These are phyloP conservation scores for Penstemon eatonii DNA, from an alignment of 257 asterid species.

Conservation along the genomic window DNA sequence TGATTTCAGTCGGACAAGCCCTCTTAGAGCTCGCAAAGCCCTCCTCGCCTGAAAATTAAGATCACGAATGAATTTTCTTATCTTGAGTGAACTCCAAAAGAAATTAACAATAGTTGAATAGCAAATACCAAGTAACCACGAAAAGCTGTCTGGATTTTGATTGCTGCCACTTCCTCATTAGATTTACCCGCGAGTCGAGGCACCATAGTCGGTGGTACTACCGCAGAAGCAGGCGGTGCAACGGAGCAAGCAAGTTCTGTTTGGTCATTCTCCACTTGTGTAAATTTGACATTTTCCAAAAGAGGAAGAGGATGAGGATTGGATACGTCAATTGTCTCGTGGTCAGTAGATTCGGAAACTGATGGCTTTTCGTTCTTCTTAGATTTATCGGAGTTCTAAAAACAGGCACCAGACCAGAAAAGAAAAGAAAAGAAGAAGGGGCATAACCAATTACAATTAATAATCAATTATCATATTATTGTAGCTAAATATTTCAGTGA, in stretches of 20 bases:
- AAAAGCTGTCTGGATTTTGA: slow-evolving; percentile 83
- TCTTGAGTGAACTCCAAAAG: too few species aligned
- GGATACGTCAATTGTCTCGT: slow-evolving; percentile 45
- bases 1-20: slow-evolving; percentile 83
- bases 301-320: slow-evolving; percentile 49
- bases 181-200: slow-evolving; percentile 59
- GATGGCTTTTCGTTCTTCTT: slow-evolving; percentile 52
- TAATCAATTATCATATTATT: not conserved
- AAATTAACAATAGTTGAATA: not conserved
- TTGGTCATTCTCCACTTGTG: slow-evolving; percentile 64
- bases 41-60: slow-evolving; percentile 74
- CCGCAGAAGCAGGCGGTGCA: slow-evolving; percentile 69
- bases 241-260: slow-evolving; percentile 61
- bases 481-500: not conserved
- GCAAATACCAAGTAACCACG: slow-evolving; percentile 79
- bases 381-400: slow-evolving; percentile 53
- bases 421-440: not conserved
- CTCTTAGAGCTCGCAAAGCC: slow-evolving; percentile 86
- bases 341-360: slow-evolving; percentile 36
- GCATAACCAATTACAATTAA: not conserved
- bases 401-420: not conserved
- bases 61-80: not conserved
- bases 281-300: slow-evolving; percentile 51
- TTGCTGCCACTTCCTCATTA: slow-evolving; percentile 76
- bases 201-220: slow-evolving; percentile 45